phyloP scores from a whole-genome alignment of 495 filamentous ascomycete genomes.

The Penicillium pancosmium region DNA sequence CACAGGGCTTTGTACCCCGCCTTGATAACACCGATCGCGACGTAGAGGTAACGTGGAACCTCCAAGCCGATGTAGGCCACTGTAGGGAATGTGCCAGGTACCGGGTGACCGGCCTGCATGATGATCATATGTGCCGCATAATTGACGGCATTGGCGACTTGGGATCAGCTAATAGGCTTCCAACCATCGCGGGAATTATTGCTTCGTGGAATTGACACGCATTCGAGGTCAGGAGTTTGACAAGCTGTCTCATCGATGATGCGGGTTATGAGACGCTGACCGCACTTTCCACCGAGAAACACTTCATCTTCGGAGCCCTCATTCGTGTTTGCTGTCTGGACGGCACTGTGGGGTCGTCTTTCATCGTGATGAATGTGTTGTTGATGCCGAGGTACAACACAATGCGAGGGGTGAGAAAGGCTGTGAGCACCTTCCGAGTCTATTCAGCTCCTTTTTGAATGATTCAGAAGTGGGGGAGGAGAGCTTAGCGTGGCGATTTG shows the following conservation, averaged over 20 bases:
- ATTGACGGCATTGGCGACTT: not conserved
- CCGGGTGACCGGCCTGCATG: not conserved
- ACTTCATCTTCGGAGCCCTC: not conserved
- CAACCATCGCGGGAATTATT: not conserved
- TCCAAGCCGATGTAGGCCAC: not conserved
- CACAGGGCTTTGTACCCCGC: conserved; percentile 16
- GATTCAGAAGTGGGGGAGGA: not conserved
- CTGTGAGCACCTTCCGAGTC: not conserved
- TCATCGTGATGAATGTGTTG: not conserved
- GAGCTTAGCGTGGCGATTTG: not conserved
- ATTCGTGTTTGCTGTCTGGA: not conserved
- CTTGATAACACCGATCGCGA: not conserved
- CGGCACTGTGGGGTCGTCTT: not conserved
- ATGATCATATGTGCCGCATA: not conserved
- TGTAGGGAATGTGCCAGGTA: not conserved
- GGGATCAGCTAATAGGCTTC: not conserved
- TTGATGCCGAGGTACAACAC: not conserved
- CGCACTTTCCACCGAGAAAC: not conserved
- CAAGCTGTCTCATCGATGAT: not conserved
- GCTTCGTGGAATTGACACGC: not conserved
- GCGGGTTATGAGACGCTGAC: not conserved
- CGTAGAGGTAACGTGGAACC: not conserved
- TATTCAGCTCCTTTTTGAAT: not conserved
- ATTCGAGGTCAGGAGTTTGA: not conserved
- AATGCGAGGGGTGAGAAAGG: not conserved